phyloP scores from a whole-genome alignment of 257 asterid species.

The Scutellaria baicalensis region DNA sequence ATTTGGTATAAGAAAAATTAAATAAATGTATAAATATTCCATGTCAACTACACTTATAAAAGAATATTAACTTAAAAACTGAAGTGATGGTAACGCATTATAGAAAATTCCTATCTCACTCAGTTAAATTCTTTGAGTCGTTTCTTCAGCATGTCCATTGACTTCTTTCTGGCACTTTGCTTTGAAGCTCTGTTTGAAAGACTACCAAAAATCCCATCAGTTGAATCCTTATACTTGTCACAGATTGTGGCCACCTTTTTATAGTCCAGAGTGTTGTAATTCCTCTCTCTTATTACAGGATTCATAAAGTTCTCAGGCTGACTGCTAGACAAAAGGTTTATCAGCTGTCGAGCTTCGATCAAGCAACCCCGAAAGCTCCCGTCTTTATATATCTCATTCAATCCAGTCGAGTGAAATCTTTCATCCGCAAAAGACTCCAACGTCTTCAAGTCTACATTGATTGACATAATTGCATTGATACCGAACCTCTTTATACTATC shows the following conservation, averaged over 20 bases:
- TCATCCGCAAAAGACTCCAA: slow-evolving; percentile 82
- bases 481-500: slow-evolving; percentile 72
- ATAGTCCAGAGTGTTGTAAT: slow-evolving; percentile 63
- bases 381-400: slow-evolving; percentile 67
- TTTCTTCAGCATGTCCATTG: slow-evolving; percentile 76
- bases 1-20: no score
- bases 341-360: slow-evolving; percentile 71
- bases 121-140: slow-evolving; percentile 78
- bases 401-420: slow-evolving; percentile 66
- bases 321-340: slow-evolving; percentile 77
- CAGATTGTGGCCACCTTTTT: slow-evolving; percentile 82
- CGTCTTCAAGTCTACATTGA: slow-evolving; percentile 58
- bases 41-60: slow-evolving; percentile 3
- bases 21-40: no score
- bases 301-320: slow-evolving; percentile 93
- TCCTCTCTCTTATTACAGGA: slow-evolving; percentile 87
- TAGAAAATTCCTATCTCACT: slow-evolving; percentile 5
- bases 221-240: slow-evolving; percentile 73
- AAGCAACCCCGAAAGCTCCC: slow-evolving; percentile 68
- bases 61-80: slow-evolving; percentile 13
- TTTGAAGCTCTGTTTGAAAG: slow-evolving; percentile 67
- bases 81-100: background rate
- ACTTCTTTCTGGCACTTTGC: slow-evolving; percentile 77
- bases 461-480: slow-evolving; percentile 50
- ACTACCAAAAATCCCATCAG: slow-evolving; percentile 89